phyloP scores from a whole-genome alignment of 2,329 filamentous ascomycete species.

The Neurospora sp. region DNA sequence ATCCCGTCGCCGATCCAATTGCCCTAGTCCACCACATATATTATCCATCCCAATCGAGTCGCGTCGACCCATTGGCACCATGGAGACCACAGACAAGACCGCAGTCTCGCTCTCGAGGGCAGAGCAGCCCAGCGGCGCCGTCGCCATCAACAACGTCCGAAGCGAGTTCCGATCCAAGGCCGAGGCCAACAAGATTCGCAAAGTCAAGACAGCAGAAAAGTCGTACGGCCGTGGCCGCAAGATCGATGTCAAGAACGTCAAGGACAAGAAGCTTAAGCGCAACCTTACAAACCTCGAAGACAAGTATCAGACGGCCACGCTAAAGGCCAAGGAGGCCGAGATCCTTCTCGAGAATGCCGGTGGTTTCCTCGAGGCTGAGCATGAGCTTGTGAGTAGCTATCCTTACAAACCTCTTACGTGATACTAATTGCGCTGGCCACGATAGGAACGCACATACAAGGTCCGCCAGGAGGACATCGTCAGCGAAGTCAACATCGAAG shows the following conservation, averaged over 20 bases:
- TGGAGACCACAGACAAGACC: slow-evolving; percentile 15
- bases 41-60: not conserved
- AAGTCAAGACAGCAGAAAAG: slow-evolving; percentile 54
- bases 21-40: not conserved
- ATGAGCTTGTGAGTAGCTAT: slow-evolving; percentile 43
- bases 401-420: not conserved
- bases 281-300: slow-evolving; percentile 70
- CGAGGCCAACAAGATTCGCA: slow-evolving; percentile 41
- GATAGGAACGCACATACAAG: slow-evolving; percentile 72
- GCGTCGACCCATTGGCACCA: slow-evolving; percentile 6
- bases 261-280: slow-evolving; percentile 80
- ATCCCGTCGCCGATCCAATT: not conserved
- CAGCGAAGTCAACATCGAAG: slow-evolving; percentile 64
- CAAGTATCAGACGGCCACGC: slow-evolving; percentile 70
- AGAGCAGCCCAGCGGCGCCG: slow-evolving; percentile 41
- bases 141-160: slow-evolving; percentile 37
- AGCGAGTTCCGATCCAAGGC: slow-evolving; percentile 42
- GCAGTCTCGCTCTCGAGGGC: slow-evolving; percentile 24
- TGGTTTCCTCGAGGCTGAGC: slow-evolving; percentile 82
- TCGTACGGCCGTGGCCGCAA: slow-evolving; percentile 76
- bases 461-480: slow-evolving; percentile 82
- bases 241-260: slow-evolving; percentile 62
- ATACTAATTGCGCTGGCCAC: not conserved
- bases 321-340: slow-evolving; percentile 89
- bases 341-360: slow-evolving; percentile 79